Base-by-base conservation (phyloP, 192 early-diverging fungal species). In the Coemansia sp. region DNA sequence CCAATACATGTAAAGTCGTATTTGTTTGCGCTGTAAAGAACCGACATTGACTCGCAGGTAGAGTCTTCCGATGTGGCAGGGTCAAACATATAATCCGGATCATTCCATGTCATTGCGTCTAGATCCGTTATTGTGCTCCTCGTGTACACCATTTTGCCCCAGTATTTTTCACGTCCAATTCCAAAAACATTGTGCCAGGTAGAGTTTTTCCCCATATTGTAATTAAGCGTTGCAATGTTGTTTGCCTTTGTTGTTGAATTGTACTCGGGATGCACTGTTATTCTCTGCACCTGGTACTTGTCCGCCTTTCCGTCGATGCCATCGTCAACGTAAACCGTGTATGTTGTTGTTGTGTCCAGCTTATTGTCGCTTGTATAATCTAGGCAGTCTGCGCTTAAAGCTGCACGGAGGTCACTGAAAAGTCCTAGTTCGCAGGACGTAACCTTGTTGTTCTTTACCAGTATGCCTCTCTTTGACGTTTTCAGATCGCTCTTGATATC, bases 321-420 rank as follows among this genome's bases (percentile, higher is more conserved):
- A 6, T 41, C 55, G 52, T 72, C 65, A 0, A 77, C 46, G 8
- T 52, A 63, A 26, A 61, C 68, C 8, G 49, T 37, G 55, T 77
- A 77, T 0, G 15, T 59, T 13, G 41, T 43, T 0, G 40, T 18
- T 5, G 1, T 49, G 63, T 72, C 49, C 9, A 77, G 66, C 8
- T 46, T 41, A 10, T 22, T 43, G 22, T 45, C 63, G 26, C 8
- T 47, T 2, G 19, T 48, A 22, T 48, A 77, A 39, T 61, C 58
- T 8, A 77, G 49, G 46, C 75, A 77, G 62, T 71, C 69, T 52
- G 75, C 75, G 62, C 69, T 72, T 1, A 77, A 57, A 4, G 72
- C 13, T 12, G 75, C 19, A 5, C 65, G 60, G 22, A 40, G 21
- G 66, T 60, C 68, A 62, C 67, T 69, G n/a, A 77, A 55, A 3